A percentile compares a stretch with the other conserved stretches of the same genome.
These are phyloP conservation scores for Trichoderma afroharzianum DNA, from an alignment of 2,329 filamentous ascomycete genomes.

Conservation along the genomic window DNA sequence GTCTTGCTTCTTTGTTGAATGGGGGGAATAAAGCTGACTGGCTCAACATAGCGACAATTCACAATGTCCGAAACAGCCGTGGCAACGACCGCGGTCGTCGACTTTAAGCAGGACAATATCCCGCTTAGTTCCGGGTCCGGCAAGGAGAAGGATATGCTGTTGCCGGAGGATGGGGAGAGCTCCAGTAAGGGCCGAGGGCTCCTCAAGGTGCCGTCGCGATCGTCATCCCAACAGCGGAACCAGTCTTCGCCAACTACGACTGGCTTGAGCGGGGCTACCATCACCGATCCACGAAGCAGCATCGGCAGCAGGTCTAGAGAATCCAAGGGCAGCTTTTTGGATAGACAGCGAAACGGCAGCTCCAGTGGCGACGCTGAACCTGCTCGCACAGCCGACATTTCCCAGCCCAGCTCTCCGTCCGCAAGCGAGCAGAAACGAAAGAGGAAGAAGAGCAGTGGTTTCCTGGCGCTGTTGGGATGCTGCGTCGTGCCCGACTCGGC, in stretches of 20 bases:
- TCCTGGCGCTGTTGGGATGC: slow-evolving; percentile 62
- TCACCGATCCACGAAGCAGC: slow-evolving; percentile 57
- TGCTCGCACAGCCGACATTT: slow-evolving; percentile 46
- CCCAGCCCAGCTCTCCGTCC: slow-evolving; percentile 50
- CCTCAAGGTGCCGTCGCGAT: slow-evolving; percentile 58
- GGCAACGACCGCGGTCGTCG: slow-evolving; percentile 26
- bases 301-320: slow-evolving; percentile 63
- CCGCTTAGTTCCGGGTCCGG: slow-evolving; percentile 37
- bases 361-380: slow-evolving; percentile 53
- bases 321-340: slow-evolving; percentile 61
- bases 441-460: slow-evolving; percentile 54
- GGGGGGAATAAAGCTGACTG: neutral
- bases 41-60: slow-evolving; percentile 5
- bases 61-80: slow-evolving; percentile 34
- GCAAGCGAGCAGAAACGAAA: slow-evolving; percentile 50
- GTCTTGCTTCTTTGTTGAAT: neutral
- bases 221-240: slow-evolving; percentile 56
- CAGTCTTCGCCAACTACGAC: slow-evolving; percentile 58
- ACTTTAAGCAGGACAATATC: slow-evolving; percentile 35
- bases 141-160: slow-evolving; percentile 41
- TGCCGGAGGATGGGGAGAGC: slow-evolving; percentile 40
- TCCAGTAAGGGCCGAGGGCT: slow-evolving; percentile 50
- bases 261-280: slow-evolving; percentile 57
- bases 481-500: slow-evolving; percentile 61
- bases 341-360: slow-evolving; percentile 62